Base-by-base conservation (phyloP, 129 eudicot species). In the Escallonia herrerae region DNA sequence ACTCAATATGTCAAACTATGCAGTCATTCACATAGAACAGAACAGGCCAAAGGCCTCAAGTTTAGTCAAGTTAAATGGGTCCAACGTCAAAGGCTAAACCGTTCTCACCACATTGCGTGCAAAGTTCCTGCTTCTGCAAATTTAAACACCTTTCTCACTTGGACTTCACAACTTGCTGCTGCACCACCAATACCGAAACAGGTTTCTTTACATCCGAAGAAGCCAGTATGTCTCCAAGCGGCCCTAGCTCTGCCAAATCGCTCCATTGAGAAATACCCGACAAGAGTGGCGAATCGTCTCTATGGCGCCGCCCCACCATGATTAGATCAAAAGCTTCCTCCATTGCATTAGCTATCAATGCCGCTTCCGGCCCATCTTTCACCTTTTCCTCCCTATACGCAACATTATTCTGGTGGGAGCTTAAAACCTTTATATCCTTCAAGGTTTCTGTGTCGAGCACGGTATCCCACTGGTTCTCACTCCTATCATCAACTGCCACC, bases 111-210 rank as follows among this genome's bases (percentile, higher is more conserved):
- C 33, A 22, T 22, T 22, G 33, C 33, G 33, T 22, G 33, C 33
- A 22, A 22, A 22, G 33, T 22, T 22, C 33, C 33, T 22, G 33
- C 33, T 0, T 22, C n/a, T 22, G 33, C 33, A 22, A 22, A 22
- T 22, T 22, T 22, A 0, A 49, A 49, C 54, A 49, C 3, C 13
- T 53, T 14, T 3, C 4, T 67, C 72, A 56, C 44, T 56, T 67
- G 6, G 4, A 49, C 68, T 71, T 76, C 43, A 70, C 40, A 42
- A 56, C 56, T 59, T 78, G 83, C 53, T 80, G 85, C 46, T 80
- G 85, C 50, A 80, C 74, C 65, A 80, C 85, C 59, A 80, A 40
- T 8, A 80, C 78, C 1, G 85, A 80, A 41, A 77, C 67, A 7
- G 76, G 74, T 8, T 43, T 64, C 14, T 33, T 67, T 2, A 76